Evolutionary conservation across 352 stramenopile genomes (phyloP).

Genomic region (Ophiocytium majus): DNA sequence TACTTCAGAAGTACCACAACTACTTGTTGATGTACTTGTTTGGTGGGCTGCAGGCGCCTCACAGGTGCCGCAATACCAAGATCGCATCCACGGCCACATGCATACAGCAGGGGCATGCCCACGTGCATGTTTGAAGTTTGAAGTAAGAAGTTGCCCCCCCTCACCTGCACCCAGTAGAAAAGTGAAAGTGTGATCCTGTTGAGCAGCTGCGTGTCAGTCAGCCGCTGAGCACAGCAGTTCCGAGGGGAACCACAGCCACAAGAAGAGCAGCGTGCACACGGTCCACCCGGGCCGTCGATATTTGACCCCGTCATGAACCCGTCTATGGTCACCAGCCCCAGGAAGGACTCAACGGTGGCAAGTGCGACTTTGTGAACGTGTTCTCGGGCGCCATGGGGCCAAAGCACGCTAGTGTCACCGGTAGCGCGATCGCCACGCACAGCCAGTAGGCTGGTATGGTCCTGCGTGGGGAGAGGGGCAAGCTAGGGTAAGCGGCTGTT

Average conservation of each 20-base stretch:
- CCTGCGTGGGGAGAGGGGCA: neutral
- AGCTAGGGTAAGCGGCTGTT: too few species aligned
- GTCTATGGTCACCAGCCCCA: neutral
- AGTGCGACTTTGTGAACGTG: neutral
- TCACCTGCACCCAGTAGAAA: conserved; percentile 15
- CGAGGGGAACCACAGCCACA: conserved; percentile 12
- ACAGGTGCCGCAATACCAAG: too few species aligned
- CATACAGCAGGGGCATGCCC: too few species aligned
- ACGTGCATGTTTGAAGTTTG: too few species aligned
- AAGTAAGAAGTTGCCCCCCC: too few species aligned
- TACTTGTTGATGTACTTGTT: too few species aligned
- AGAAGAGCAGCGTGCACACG: conserved; percentile 18
- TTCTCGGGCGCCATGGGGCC: neutral
- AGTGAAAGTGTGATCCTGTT: neutral
- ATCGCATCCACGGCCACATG: too few species aligned
- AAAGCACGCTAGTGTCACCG: neutral
- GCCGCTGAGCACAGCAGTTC: neutral
- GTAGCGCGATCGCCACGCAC: neutral
- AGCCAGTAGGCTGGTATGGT: conserved; percentile 23
- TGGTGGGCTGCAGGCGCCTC: too few species aligned
- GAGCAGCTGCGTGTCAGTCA: neutral
- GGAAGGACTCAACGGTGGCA: neutral
- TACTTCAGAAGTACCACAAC: too few species aligned
- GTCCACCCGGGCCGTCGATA: conserved; percentile 19
- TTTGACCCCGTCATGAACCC: neutral